Conservation (phyloP, 2,329 filamentous ascomycete species). For the Calycina herbarum region DNA sequence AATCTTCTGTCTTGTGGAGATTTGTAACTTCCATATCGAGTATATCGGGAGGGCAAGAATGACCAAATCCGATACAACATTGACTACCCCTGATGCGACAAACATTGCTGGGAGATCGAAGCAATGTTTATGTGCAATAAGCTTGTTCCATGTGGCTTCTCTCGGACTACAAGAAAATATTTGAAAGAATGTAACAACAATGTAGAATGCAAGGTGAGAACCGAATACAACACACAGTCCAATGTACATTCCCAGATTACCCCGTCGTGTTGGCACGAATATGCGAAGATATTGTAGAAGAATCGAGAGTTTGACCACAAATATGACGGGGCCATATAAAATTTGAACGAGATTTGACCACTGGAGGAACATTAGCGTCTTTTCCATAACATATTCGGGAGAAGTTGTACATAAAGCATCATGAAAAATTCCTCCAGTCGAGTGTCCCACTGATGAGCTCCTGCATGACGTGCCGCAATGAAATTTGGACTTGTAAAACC, state of each 20-base stretch:
- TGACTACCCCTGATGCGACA: slow-evolving; percentile 11
- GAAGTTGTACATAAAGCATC: slow-evolving; percentile 10
- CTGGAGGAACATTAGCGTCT: background rate
- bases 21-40: slow-evolving; percentile 8
- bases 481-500: slow-evolving; percentile 4
- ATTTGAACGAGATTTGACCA: slow-evolving; percentile 14
- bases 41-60: slow-evolving; percentile 11
- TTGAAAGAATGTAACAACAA: slow-evolving; percentile 9
- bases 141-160: slow-evolving; percentile 12
- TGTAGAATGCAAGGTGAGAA: slow-evolving; percentile 10
- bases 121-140: slow-evolving; percentile 6
- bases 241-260: slow-evolving; percentile 11
- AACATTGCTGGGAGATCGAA: slow-evolving; percentile 9
- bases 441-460: slow-evolving; percentile 15
- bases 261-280: slow-evolving; percentile 11
- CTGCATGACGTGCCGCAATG: slow-evolving; percentile 9
- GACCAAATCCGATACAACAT: slow-evolving; percentile 7
- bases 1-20: slow-evolving; percentile 8
- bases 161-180: slow-evolving; percentile 14
- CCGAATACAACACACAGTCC: slow-evolving; percentile 5
- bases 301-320: slow-evolving; percentile 12
- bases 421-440: slow-evolving; percentile 6
- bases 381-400: background rate
- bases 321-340: slow-evolving; percentile 12
- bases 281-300: slow-evolving; percentile 14